Base-by-base conservation (phyloP, 495 filamentous ascomycete species). In the Chaetomium tenue region DNA sequence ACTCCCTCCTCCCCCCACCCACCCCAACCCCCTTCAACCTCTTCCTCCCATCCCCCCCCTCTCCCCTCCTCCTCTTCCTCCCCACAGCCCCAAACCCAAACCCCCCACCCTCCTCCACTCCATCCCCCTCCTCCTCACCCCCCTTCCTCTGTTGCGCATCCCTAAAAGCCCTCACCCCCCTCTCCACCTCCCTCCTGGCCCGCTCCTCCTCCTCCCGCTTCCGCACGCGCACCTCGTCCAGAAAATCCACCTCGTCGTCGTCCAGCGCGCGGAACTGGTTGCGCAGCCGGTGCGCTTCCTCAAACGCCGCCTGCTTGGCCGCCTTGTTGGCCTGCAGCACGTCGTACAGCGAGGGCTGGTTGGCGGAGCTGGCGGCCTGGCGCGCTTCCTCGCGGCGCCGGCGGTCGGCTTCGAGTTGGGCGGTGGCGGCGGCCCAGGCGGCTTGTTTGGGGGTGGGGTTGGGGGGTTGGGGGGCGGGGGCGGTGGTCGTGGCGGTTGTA, bases 261-360 rank as follows among this genome's bases (percentile, higher is more conserved):
- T 98, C 92, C 44, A 98, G 84, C 11, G 91, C 84, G 60, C 92
- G 89, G 79, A 97, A 98, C 79, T 98, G 94, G 74, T 98, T 97
- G 75, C 89, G 89, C 52, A 98, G 75, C 64, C 88, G 85, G 62
- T 85, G 85, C 67, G 89, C 88, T 76, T 98, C 95, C 75, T 97
- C 93, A 75, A 97, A 96, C 57, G 91, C 92, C 71, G 96, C 93
- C 78, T 98, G 92, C 76, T 98, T 98, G 67, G 91, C 91, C 73
- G 90, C 92, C 86, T 98, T 98, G 74, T 98, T 98, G 61, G 88
- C 90, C 78, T 98, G 88, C 56, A 98, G 76, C 7, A 93, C 85
- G 54, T 97, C 94, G 73, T 81, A 98, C 44, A 98, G 81, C 55
- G 86, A 89, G 2, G 2, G 28, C 78, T 87, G 90, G 33, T 22